Percentiles rank a stretch among this genome's conserved stretches.
These are phyloP conservation scores for Ustilago loliicola DNA, from an alignment of 1,284 basidiomycete species.

Conservation along the genomic window DNA sequence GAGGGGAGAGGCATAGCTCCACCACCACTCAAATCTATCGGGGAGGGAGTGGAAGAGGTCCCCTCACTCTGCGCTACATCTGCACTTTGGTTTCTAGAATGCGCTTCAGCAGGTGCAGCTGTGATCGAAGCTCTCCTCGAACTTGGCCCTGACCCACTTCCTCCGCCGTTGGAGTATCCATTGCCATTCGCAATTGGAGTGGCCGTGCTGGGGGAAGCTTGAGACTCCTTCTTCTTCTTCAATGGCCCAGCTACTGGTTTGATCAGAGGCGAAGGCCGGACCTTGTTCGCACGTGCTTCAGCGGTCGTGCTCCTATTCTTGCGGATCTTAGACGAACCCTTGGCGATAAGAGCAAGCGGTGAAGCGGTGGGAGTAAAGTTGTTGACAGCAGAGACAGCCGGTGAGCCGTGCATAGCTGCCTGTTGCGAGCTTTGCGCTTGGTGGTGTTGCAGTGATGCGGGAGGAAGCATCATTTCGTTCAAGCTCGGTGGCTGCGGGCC, in stretches of 20 bases:
- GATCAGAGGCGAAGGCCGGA: conserved; percentile 66
- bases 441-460: conserved; percentile 65
- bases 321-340: conserved; percentile 53
- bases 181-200: conserved; percentile 29
- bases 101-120: conserved; percentile 10
- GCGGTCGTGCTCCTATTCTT: conserved; percentile 63
- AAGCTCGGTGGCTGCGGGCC: conserved; percentile 71
- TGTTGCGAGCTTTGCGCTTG: conserved; percentile 45
- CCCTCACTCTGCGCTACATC: conserved; percentile 62
- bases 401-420: conserved; percentile 36
- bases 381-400: conserved; percentile 33
- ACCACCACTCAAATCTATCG: conserved; percentile 58
- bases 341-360: conserved; percentile 52
- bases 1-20: conserved; percentile 56
- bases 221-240: conserved; percentile 49
- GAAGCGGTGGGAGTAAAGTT: conserved; percentile 60
- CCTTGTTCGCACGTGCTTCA: conserved; percentile 60
- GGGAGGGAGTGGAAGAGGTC: conserved; percentile 62
- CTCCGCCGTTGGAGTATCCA: conserved; percentile 18
- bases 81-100: conserved; percentile 49
- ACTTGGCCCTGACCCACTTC: conserved; percentile 15
- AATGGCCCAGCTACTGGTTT: conserved; percentile 59
- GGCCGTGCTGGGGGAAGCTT: conserved; percentile 27
- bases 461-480: conserved; percentile 55
- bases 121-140: conserved; percentile 41